Conservation (phyloP, 768 basidiomycete genomes). For the Tulasnella sp. region DNA sequence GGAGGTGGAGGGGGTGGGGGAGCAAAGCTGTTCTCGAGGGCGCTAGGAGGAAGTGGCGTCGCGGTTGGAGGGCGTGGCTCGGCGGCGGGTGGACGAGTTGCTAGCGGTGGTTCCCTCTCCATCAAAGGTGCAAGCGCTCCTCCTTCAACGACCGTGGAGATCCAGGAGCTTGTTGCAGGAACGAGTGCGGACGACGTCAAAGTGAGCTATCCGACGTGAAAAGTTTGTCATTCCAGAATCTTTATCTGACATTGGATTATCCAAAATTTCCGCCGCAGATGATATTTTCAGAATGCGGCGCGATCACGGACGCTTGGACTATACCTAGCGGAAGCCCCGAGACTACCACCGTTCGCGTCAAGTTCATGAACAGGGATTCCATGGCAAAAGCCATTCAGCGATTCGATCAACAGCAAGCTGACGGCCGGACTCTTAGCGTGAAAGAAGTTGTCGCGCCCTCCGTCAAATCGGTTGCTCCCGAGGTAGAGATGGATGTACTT, state of each 20-base stretch:
- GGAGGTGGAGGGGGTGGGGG: background rate
- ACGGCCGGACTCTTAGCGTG: slow-evolving; percentile 9
- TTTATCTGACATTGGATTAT: too few species aligned
- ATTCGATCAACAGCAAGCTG: slow-evolving; percentile 10
- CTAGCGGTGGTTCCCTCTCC: slow-evolving; percentile 10
- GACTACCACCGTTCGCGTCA: slow-evolving; percentile 7
- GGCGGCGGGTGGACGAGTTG: slow-evolving; percentile 1
- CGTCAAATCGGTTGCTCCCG: background rate
- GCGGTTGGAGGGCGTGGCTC: background rate
- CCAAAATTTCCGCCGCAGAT: background rate
- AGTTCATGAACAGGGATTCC: slow-evolving; percentile 2
- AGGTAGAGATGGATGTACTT: background rate
- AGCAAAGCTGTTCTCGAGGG: slow-evolving; percentile 7
- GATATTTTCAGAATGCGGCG: slow-evolving; percentile 12
- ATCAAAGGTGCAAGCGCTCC: slow-evolving; percentile 13
- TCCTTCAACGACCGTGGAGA: slow-evolving; percentile 4
- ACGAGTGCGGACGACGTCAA: slow-evolving; percentile 13
- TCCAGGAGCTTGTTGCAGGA: slow-evolving; percentile 7
- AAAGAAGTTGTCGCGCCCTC: slow-evolving; percentile 5
- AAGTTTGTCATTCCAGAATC: too few species aligned
- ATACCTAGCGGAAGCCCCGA: slow-evolving; percentile 7
- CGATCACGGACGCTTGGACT: slow-evolving; percentile 7
- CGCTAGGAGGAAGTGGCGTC: background rate
- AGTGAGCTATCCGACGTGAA: background rate
- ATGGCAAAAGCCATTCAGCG: slow-evolving; percentile 13